Evolutionary conservation across 2,329 filamentous ascomycete species (phyloP), one percentile per base, ranked within the genome.

Genomic region (Calonectria naviculata): DNA sequence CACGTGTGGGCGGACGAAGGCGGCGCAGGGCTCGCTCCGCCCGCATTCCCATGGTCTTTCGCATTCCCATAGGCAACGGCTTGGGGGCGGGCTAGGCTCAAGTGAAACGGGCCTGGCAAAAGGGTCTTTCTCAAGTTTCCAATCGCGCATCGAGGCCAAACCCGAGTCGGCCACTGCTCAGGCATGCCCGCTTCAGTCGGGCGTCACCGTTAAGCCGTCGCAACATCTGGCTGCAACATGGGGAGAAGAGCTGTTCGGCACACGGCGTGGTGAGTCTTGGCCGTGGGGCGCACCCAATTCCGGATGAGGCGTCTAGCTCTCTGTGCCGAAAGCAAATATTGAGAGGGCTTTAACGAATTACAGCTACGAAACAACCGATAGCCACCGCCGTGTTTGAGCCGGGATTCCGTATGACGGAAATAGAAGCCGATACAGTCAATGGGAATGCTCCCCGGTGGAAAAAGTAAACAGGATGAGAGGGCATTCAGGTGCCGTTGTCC

Each of bases 291-390:
- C 34, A 52, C 38, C 56, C 56, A 24, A 31, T 28, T 66, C 75
- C 69, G 68, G 67, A 63, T 72, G 67, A 72, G 75, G 75, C 74
- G 75, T 68, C 34, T 68, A 44, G 56, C 60, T 65, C 73, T 68
- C 36, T 64, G 29, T n/a, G 66, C 47, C 52, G 36, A 61, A 74
- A 66, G 49, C 66, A 67, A 73, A 71, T 54, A 17, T 46, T 19
- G 44, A 5, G n/a, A 19, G 21, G 9, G 13, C 41, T 46, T 21
- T 36, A 26, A 28, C 52, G 42, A 52, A 61, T 52, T 24, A 24
- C 41, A 69, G 36, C 52, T 28, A 31, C 26, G 24, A 36, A 15
- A 24, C 24, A 29, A 19, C 26, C 42, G 31, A 41, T 67, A 44
- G 65, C 65, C 54, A 67, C 65, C 54, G 34, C 56, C 26, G 34